phyloP scores from a whole-genome alignment of 139 green algal genomes.

The Chlamydomonas applanata region DNA sequence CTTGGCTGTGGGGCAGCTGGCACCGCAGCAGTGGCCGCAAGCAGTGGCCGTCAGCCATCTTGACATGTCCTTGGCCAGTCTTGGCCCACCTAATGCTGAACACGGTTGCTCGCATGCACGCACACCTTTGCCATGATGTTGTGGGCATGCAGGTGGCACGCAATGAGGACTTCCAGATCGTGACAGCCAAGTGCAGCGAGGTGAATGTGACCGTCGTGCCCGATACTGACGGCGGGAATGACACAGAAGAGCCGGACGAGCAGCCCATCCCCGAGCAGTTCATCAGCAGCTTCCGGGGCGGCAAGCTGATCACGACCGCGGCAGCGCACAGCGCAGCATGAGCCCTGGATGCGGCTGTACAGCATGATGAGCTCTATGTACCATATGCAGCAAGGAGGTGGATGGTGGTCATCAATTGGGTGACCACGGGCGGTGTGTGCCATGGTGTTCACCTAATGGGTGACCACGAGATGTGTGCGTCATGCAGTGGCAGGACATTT shows the following conservation, averaged over 20 bases:
- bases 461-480: no score
- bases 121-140: neutral
- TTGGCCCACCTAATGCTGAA: no score
- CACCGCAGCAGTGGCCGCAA: no score
- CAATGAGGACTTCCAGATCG: conserved; percentile 45
- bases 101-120: neutral
- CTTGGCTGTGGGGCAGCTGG: neutral
- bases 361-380: no score
- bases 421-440: no score
- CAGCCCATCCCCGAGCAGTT: conserved; percentile 86
- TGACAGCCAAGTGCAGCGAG: conserved; percentile 84
- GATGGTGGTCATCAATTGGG: no score
- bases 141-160: neutral
- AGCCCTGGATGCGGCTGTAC: neutral
- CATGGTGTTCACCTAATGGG: no score
- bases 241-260: conserved; percentile 52
- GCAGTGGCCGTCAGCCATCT: no score
- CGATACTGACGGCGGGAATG: neutral
- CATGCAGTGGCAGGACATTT: no score
- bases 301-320: conserved; percentile 66
- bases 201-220: conserved; percentile 79
- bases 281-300: conserved; percentile 60
- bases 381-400: no score
- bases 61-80: no score
- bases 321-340: conserved; percentile 63